A percentile compares a stretch with the other conserved stretches of the same genome.
Conservation (phyloP, 495 filamentous ascomycete species). For the Bacidia gigantensis region DNA sequence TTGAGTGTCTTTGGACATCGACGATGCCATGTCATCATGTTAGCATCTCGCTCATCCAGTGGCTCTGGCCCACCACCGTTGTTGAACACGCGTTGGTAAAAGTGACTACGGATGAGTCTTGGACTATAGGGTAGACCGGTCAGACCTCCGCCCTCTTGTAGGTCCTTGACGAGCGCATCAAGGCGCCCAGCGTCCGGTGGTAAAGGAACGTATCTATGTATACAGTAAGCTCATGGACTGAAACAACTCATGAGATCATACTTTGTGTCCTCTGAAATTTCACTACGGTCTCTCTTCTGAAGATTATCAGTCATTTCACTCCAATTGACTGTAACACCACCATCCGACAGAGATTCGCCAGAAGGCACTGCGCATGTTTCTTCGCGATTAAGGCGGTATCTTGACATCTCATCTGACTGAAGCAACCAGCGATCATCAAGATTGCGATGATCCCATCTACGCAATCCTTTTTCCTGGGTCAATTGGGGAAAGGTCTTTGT, state of each 20-base stretch:
- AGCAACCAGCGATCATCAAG: slow-evolving; percentile 17
- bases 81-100: slow-evolving; percentile 9
- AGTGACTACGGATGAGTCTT: slow-evolving; percentile 3
- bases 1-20: slow-evolving; percentile 2
- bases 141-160: slow-evolving; percentile 2
- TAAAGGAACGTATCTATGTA: slow-evolving; percentile 1
- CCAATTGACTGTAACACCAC: not conserved
- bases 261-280: not conserved
- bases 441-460: slow-evolving; percentile 8
- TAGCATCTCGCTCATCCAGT: not conserved
- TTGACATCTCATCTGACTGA: not conserved
- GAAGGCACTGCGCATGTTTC: too few species aligned
- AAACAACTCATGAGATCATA: too few species aligned
- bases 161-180: slow-evolving; percentile 4
- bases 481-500: slow-evolving; percentile 11
- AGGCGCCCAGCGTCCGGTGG: slow-evolving; percentile 7
- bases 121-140: not conserved
- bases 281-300: not conserved
- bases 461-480: slow-evolving; percentile 4
- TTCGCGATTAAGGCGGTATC: too few species aligned
- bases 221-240: too few species aligned
- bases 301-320: not conserved
- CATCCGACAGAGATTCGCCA: not conserved
- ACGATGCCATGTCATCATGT: slow-evolving; percentile 4
- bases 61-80: slow-evolving; percentile 4